Conservation (phyloP, 768 basidiomycete species). For the Amylocystis lapponica region DNA sequence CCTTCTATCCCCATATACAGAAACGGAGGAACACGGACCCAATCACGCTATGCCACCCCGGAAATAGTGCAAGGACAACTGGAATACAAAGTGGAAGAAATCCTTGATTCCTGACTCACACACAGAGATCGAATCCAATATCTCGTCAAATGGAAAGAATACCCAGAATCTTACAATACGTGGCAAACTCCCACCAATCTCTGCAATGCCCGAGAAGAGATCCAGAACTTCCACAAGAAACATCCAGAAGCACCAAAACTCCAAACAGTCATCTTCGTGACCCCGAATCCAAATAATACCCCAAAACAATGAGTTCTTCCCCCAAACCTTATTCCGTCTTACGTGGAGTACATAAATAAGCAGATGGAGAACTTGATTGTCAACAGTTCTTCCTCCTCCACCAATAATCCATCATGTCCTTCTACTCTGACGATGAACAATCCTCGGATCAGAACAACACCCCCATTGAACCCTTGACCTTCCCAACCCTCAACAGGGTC, state of each 20-base stretch:
- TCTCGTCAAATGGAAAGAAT: conserved; percentile 5
- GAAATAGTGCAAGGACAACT: conserved; percentile 1
- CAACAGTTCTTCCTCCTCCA: too few species aligned
- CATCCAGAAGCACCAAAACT: conserved; percentile 26
- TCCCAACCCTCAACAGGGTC: too few species aligned
- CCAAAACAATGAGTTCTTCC: too few species aligned
- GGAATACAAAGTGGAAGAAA: not conserved
- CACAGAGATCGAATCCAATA: not conserved
- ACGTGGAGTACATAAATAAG: too few species aligned
- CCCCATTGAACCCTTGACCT: too few species aligned
- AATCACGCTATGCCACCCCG: conserved; percentile 9
- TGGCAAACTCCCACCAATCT: conserved; percentile 1
- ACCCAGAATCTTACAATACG: not conserved
- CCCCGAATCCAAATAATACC: too few species aligned
- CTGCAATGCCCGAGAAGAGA: conserved; percentile 9
- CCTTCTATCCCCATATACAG: conserved; percentile 9
- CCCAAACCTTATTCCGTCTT: too few species aligned
- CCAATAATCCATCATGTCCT: too few species aligned
- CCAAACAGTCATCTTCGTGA: too few species aligned
- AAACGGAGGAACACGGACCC: conserved; percentile 5
- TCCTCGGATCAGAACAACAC: too few species aligned
- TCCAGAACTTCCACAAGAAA: conserved; percentile 30
- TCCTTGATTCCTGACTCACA: not conserved
- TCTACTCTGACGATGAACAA: too few species aligned
- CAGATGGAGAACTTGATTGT: too few species aligned